Base-by-base conservation (phyloP, 371 early-diverging fungal genomes). In the Mortierella sp. region DNA sequence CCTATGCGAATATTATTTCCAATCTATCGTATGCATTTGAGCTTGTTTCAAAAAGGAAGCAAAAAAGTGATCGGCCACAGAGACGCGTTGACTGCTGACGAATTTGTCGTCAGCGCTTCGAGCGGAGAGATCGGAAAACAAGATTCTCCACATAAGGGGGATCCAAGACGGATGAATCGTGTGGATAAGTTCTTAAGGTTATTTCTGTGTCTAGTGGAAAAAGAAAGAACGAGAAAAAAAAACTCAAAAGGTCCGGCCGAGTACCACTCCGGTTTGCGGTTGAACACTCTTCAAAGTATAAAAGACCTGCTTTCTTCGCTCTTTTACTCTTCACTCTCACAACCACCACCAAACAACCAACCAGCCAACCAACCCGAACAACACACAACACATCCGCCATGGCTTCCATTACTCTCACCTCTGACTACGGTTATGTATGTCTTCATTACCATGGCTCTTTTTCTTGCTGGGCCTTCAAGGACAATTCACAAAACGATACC, bases 371-470 rank as follows among this genome's bases (percentile, higher is more conserved):
- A 41, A 4, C 34, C 11, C 29, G 40, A 43, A 41, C 58, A 40
- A 31, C 64, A 24, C 8, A 41, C 48, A 45, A 47, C 64, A 64
- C 41, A 48, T 40, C 26, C 55, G 39, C 68, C 76, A 89, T 90
- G 91, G 72, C 61, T 53, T 76, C 89, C 74, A 74, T 91, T 71
- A 67, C 78, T 68, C 66, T 92, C 64, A 86, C 90, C 70, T 79
- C 85, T 47, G 91, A 91, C 76, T 91, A 91, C 73, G 93, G 91
- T 64, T 93, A 92, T 78, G 90, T 88, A 85, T 69, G 87, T 85
- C 43, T 50, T 2, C 34, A 34, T 19, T 41, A 40, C n/a, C 53
- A 14, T 70, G 11, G 29, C 39, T 1, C 26, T 29, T 29, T 31
- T 41, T 52, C 24, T 26, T 52, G n/a, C n/a, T n/a, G n/a, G 1